A percentile compares a stretch with the other conserved stretches of the same genome.
Evolutionary conservation across 148 eudicot genomes (phyloP).

Genomic region (Rhododendron kiyosumense): DNA sequence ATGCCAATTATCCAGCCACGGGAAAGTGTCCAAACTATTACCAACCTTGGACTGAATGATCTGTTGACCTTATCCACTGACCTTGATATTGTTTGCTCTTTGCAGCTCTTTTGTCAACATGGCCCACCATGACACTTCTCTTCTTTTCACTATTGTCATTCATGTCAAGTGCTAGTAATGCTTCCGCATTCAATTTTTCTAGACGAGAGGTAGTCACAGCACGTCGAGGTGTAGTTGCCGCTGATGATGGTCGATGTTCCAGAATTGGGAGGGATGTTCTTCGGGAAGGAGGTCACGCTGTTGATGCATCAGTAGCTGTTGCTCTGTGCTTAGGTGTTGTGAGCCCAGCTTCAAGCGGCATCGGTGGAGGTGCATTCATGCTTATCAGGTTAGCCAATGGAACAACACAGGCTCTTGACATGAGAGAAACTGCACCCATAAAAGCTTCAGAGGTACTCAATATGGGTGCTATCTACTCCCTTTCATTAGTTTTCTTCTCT

Average conservation of each 20-base stretch:
- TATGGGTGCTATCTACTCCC: background rate
- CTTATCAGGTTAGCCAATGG: slow-evolving; percentile 21
- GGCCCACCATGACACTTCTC: slow-evolving; percentile 8
- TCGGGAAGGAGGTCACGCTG: slow-evolving; percentile 31
- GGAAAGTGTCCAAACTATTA: background rate
- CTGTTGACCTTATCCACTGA: background rate
- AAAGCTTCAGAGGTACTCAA: slow-evolving; percentile 24
- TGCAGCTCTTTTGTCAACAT: background rate
- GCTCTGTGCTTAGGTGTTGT: slow-evolving; percentile 36
- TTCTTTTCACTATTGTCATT: background rate
- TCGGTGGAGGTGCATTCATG: slow-evolving; percentile 43
- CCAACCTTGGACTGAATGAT: no score
- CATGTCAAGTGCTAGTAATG: background rate
- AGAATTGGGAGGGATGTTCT: slow-evolving; percentile 25
- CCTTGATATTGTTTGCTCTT: background rate
- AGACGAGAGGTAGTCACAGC: slow-evolving; percentile 12
- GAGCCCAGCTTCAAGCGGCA: slow-evolving; percentile 33
- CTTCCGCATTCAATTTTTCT: background rate
- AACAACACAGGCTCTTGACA: slow-evolving; percentile 19
- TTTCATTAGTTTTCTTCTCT: background rate
- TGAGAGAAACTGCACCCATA: slow-evolving; percentile 36
- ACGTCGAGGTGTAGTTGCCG: slow-evolving; percentile 22
- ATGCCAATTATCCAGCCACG: background rate
- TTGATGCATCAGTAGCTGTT: slow-evolving; percentile 31
- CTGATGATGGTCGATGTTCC: slow-evolving; percentile 35